Base-by-base conservation (phyloP, 192 early-diverging fungal species). In the Backusella morwellensis region DNA sequence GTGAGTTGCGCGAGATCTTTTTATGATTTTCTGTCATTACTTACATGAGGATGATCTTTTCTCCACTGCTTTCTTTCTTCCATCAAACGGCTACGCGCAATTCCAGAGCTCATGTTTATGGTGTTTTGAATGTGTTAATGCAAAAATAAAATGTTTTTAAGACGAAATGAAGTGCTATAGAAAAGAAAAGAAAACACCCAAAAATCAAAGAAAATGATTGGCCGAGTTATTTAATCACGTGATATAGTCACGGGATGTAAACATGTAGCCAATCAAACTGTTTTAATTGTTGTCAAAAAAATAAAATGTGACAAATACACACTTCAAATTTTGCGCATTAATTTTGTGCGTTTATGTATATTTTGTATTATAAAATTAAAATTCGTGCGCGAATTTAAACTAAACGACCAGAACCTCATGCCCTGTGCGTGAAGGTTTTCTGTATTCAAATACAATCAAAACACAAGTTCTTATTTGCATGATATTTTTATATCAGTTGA, bases 1-100 rank as follows among this genome's bases (percentile, higher is more conserved):
- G 21, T 44, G 19, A 70, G 38, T 66, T 83, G 80, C 15, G 6
- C 3, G 42, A 32, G 32, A 44, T 35, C 29, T 19, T 9, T 36
- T 40, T 54, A 6, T 26, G n/a, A 41, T n/a, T 44, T 2, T 69
- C 75, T 70, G 34, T 26, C 15, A 41, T 26, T 44, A 75, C 78
- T 74, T 82, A 89, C 87, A 75, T 86, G 85, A 68, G 92, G 97
- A 80, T 97, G 95, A 81, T 97, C 98, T 85, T 96, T 98, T 76
- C 97, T 85, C 98, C 98, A 99, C 84, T 97, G 96, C 82, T 96
- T 97, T 66, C 98, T 87, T 85, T 99, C 98, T 83, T 98, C 96
- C 68, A 81, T 77, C 54, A 81, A 47, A 14, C 80, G 80, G 17
- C 67, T 76, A 29, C 80, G 80, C 6, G 80, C 76, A 72, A 81